Base-by-base conservation (phyloP, 2,329 filamentous ascomycete species). In the Diaporthe humulicola region DNA sequence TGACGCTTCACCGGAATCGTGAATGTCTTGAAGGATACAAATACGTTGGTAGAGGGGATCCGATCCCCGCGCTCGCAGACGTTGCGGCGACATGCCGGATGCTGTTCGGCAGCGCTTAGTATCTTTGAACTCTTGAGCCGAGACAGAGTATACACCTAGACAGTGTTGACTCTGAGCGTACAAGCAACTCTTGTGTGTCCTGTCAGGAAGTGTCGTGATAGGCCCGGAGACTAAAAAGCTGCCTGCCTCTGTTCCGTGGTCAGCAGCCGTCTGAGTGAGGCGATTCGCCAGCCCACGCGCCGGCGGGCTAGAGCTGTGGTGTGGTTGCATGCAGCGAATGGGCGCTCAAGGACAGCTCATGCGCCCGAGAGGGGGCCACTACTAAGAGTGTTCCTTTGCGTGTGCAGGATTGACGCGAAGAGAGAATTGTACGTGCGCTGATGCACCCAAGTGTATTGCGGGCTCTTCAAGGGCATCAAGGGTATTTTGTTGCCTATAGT, bases 281-380 rank as follows among this genome's bases (percentile, higher is more conserved):
- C 72, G 61, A 61, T 73, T 73, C 64, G 72, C 66, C 50, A 74
- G 54, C 15, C 42, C 19, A 40, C 15, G 19, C 45, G 40, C 22
- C 14, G n/a, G 9, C 66, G 17, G 36, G 45, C n/a, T 50, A 52
- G 42, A 25, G 25, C 19, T 7, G 33, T 70, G 58, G 70, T 73
- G 70, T 45, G 42, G 73, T 60, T 61, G 73, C 73, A 75, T 70
- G 54, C 70, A 73, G 73, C 73, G 70, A 73, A 69, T 75, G 54
- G 56, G 56, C 22, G 33, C 36, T 58, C 28, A 19, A 71, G 66
- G 19, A 61, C 64, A 25, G 45, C 64, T 52, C 64, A 52, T 52
- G 48, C n/a, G 10, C 48, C 15, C n/a, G n/a, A 9, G 22, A 4
- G 19, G 61, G 19, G 28, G 12, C n/a, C 42, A 52, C 45, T 54